A percentile compares a stretch with the other conserved stretches of the same genome.
These are phyloP conservation scores for Hamamelis virginiana DNA, from an alignment of 164 flowering plant genomes.

Conservation along the genomic window DNA sequence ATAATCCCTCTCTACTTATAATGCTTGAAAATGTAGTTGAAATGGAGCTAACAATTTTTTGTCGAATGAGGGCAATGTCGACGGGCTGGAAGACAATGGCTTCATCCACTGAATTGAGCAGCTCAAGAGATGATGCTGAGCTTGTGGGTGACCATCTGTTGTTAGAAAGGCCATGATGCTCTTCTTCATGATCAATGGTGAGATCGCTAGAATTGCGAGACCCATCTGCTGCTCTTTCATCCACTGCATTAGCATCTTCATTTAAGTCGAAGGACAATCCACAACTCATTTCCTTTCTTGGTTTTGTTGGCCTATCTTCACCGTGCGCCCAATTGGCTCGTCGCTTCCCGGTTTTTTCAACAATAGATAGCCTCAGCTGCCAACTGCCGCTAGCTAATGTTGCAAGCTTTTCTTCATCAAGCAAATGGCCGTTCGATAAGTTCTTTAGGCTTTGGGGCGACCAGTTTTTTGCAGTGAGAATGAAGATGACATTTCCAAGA, in stretches of 20 bases:
- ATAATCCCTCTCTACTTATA: conserved; percentile 29
- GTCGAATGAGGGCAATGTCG: conserved; percentile 44
- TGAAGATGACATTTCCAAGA: conserved; percentile 74
- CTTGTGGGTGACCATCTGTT: conserved; percentile 19
- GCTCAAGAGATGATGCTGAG: conserved; percentile 38
- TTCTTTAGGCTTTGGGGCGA: conserved; percentile 38
- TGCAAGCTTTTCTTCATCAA: conserved; percentile 51
- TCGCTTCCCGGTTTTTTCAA: conserved; percentile 51
- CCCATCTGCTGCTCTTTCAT: conserved; percentile 51
- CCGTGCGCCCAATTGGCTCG: conserved; percentile 55
- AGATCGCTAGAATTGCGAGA: conserved; percentile 82
- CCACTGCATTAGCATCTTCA: conserved; percentile 51
- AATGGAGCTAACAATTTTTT: conserved; percentile 41
- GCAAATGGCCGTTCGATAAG: conserved; percentile 13
- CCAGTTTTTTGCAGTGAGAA: conserved; percentile 69
- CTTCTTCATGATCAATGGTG: conserved; percentile 68
- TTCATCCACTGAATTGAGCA: conserved; percentile 54
- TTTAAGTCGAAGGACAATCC: conserved; percentile 70
- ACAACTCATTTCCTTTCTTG: conserved; percentile 42
- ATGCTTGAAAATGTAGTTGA: conserved; percentile 37
- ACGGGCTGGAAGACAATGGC: conserved; percentile 69
- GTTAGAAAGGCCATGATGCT: conserved; percentile 28
- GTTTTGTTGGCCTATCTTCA: conserved; percentile 44
- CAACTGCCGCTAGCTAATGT: conserved; percentile 42
- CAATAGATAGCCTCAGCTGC: conserved; percentile 53